phyloP scores from a whole-genome alignment of 2,329 filamentous ascomycete genomes.

The Penicillium digitatum region DNA sequence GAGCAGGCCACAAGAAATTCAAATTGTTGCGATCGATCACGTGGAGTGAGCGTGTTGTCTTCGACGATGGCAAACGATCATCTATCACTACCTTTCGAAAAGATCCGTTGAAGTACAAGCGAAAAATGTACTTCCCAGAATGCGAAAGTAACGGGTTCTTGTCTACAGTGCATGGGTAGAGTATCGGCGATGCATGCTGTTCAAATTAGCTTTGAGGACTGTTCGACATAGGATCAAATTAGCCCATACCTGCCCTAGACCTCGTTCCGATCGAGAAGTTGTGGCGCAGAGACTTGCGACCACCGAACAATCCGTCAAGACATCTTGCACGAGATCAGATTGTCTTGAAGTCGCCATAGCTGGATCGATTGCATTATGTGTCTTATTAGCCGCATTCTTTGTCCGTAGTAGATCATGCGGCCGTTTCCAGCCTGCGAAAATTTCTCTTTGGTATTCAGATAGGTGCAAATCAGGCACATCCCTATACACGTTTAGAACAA shows the following conservation, averaged over 20 bases:
- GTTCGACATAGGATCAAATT: neutral
- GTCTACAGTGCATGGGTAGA: conserved; percentile 69
- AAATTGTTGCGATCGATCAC: conserved; percentile 83
- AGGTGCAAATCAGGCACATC: conserved; percentile 68
- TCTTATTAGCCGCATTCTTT: conserved; percentile 29
- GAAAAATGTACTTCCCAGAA: conserved; percentile 85
- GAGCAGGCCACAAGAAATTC: conserved; percentile 79
- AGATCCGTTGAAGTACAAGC: conserved; percentile 94
- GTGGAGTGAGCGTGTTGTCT: conserved; percentile 70
- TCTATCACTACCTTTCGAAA: conserved; percentile 84
- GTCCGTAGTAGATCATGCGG: conserved; percentile 62
- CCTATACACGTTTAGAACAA: conserved; percentile 43
- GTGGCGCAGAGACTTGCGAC: conserved; percentile 90
- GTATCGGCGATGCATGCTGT: conserved; percentile 65
- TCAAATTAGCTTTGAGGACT: conserved; percentile 5
- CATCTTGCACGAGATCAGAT: conserved; percentile 87
- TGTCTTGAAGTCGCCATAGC: conserved; percentile 57
- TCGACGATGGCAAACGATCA: conserved; percentile 75
- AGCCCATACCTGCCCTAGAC: conserved; percentile 59
- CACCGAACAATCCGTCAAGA: conserved; percentile 94
- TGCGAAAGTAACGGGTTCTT: conserved; percentile 60
- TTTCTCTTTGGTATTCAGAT: conserved; percentile 67
- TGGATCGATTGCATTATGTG: conserved; percentile 28
- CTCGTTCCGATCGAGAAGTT: conserved; percentile 65
- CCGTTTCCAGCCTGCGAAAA: conserved; percentile 81